phyloP scores from a whole-genome alignment of 23 red algal species.

The Gracilaria caudata region DNA sequence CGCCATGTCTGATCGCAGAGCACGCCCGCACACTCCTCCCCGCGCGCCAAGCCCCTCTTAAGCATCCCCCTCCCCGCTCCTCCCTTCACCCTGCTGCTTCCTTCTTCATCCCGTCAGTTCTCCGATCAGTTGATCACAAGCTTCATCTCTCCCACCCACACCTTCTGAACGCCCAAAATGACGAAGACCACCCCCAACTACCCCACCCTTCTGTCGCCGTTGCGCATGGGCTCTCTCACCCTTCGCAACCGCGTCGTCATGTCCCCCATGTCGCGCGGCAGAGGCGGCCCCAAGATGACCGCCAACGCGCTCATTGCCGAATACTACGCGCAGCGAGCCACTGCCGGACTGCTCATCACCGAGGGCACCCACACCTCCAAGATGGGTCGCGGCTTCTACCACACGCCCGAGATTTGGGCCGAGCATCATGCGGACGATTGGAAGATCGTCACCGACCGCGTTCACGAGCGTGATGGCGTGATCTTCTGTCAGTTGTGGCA shows the following conservation, averaged over 20 bases:
- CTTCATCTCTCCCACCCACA: background rate
- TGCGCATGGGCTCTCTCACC: slow-evolving; percentile 38
- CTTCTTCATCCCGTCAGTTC: background rate
- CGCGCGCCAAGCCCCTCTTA: background rate
- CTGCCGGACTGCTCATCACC: slow-evolving; percentile 71
- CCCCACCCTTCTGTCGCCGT: slow-evolving; percentile 47
- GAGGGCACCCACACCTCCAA: slow-evolving; percentile 74
- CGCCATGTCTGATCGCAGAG: background rate
- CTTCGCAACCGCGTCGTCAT: slow-evolving; percentile 80
- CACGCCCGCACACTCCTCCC: background rate
- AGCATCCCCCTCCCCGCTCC: background rate
- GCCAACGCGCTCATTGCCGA: slow-evolving; percentile 67
- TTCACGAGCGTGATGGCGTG: slow-evolving; percentile 56
- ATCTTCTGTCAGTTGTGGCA: slow-evolving; percentile 94
- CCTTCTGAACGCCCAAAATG: background rate
- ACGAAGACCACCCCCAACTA: slow-evolving; percentile 32
- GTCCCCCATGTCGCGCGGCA: slow-evolving; percentile 79
- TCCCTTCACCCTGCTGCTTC: background rate
- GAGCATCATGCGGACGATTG: slow-evolving; percentile 53
- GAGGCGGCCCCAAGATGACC: slow-evolving; percentile 16
- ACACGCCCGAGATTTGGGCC: slow-evolving; percentile 66
- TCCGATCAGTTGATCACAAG: too few relatives aligned
- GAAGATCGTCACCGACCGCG: slow-evolving; percentile 57
- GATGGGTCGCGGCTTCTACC: slow-evolving; percentile 67
- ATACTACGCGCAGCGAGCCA: slow-evolving; percentile 80